phyloP scores from a whole-genome alignment of 495 filamentous ascomycete species.

The Cudoniella acicularis region DNA sequence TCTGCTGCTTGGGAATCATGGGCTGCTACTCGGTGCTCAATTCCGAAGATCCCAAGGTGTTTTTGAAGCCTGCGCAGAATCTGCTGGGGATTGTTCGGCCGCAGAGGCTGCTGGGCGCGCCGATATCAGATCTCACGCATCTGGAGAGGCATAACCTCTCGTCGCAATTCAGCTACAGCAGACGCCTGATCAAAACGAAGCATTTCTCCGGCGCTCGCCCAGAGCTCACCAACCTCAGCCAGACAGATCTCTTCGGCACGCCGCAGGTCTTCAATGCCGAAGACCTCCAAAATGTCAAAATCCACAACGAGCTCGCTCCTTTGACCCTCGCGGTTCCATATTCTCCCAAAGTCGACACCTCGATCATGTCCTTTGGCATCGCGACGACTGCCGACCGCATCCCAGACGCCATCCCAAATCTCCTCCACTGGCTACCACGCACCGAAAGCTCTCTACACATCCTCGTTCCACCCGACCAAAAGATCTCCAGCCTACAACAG shows the following conservation, averaged over 20 bases:
- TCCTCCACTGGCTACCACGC: conserved; percentile 59
- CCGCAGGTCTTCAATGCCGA: conserved; percentile 1
- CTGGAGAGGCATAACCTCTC: conserved; percentile 5
- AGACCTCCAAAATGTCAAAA: neutral
- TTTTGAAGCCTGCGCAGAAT: neutral
- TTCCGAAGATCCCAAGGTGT: neutral
- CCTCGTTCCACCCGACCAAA: conserved; percentile 48
- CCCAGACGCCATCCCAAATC: conserved; percentile 48
- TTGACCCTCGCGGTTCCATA: conserved; percentile 10
- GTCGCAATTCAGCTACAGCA: conserved; percentile 11
- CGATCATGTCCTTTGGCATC: conserved; percentile 48
- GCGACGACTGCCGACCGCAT: conserved; percentile 54
- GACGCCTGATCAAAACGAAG: conserved; percentile 13
- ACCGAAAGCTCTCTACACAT: conserved; percentile 54
- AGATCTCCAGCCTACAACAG: conserved; percentile 14
- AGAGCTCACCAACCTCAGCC: conserved; percentile 11
- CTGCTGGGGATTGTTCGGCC: neutral
- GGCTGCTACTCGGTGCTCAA: neutral
- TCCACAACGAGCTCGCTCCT: neutral
- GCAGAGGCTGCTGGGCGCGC: neutral
- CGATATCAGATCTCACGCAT: conserved; percentile 7
- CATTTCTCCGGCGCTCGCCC: conserved; percentile 1
- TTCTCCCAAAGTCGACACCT: conserved; percentile 14
- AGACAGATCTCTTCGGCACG: conserved; percentile 4
- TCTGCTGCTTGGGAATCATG: neutral